Evolutionary conservation across 768 basidiomycete genomes (phyloP).

Genomic region (Xerocomus potaroensis): DNA sequence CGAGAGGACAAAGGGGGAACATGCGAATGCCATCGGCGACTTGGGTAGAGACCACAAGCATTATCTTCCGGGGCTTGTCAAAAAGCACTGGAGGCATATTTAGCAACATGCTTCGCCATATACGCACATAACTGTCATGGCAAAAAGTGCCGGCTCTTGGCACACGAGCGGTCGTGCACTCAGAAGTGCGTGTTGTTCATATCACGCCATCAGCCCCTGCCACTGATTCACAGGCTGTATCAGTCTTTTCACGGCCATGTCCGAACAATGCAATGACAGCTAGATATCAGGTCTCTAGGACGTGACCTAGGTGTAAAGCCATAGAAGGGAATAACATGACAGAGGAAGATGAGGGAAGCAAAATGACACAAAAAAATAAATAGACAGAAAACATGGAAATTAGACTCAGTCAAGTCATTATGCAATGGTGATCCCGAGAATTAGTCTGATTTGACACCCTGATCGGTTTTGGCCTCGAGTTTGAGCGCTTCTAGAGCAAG

Average conservation of each 20-base stretch:
- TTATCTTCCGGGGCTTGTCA: slow-evolving; percentile 9
- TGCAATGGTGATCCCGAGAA: background rate
- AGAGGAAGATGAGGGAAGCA: background rate
- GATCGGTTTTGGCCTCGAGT: slow-evolving; percentile 15
- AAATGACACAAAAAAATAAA: slow-evolving; percentile 4
- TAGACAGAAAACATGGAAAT: background rate
- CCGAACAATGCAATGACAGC: slow-evolving; percentile 1
- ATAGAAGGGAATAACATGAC: slow-evolving; percentile 5
- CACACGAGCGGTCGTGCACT: slow-evolving; percentile 7
- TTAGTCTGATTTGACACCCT: slow-evolving; percentile 9
- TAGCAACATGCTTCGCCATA: slow-evolving; percentile 8
- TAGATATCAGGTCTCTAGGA: slow-evolving; percentile 9
- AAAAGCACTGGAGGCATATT: slow-evolving; percentile 10
- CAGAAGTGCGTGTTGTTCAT: slow-evolving; percentile 5
- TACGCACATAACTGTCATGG: background rate
- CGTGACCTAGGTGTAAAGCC: slow-evolving; percentile 4
- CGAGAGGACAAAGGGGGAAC: slow-evolving; percentile 4
- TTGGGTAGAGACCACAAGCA: slow-evolving; percentile 17
- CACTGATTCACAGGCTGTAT: background rate
- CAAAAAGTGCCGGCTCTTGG: slow-evolving; percentile 9
- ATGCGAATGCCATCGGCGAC: slow-evolving; percentile 15
- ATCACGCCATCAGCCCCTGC: slow-evolving; percentile 7
- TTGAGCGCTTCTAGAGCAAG: slow-evolving; percentile 36
- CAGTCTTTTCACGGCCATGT: slow-evolving; percentile 7
- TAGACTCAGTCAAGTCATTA: background rate